Base-by-base conservation (phyloP, 2,329 filamentous ascomycete genomes). In the Pyrenochaeta sp. region DNA sequence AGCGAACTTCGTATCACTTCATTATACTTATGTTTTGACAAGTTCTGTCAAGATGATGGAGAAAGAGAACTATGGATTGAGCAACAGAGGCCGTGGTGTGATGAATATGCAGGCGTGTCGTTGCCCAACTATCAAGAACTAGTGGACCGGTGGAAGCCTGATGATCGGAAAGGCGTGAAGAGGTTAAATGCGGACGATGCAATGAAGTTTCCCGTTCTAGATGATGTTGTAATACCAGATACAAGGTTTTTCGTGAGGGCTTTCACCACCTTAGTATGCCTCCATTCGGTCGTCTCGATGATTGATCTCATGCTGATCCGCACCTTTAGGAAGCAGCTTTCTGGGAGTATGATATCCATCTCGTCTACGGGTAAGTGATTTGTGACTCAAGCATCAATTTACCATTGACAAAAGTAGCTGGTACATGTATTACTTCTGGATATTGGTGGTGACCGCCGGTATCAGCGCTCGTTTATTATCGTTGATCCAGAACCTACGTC, bases 381-480 rank as follows among this genome's bases (percentile, higher is more conserved):
- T 39, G 5, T 9, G 18, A 32, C 15, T 27, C 23, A 42, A n/a
- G 6, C 11, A 10, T 18, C 14, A 15, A 33, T 48, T 7, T 32
- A 37, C 32, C 20, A 2, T 32, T 56, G 18, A 51, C 20, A 37
- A 10, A 31, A n/a, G 17, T 17, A 71, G 69, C 0, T 64, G 62
- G 57, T 65, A 58, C 18, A 69, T 74, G 66, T 70, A 64, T 51
- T 72, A 66, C 49, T 74, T 74, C 37, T 73, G 72, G 72, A 51
- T 60, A 11, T 18, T 61, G 12, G 65, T 73, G 2, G 29, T 72
- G 17, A 48, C 58, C 1, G 52, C 71, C n/a, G 71, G 71, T 7
- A 43, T 67, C 12, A 49, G 56, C 14, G 63, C 51, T 15, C 67
- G 66, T 17, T 54, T 74, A 6, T 10, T 65, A 1, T 49, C 60